Base-by-base conservation (phyloP, 768 basidiomycete species). In the Dentipellis fragilis region DNA sequence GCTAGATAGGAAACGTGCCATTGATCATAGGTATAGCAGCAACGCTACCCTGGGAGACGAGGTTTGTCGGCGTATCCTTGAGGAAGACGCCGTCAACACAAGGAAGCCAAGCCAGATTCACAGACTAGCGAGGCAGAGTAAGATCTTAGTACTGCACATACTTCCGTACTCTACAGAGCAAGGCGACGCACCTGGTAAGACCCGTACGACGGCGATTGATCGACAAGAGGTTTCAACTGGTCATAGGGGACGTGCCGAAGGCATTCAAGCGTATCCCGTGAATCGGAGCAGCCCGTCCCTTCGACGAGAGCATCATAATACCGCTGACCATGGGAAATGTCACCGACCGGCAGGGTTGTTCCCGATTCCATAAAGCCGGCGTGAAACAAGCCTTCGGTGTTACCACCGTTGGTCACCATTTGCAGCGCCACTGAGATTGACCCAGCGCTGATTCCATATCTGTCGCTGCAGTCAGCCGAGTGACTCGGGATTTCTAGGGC, bases 391-490 rank as follows among this genome's bases (percentile, higher is more conserved):
- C 51, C 51, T 29, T 36, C 51, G 7, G 51, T 51, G 23, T 51
- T 29, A 34, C 37, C 51, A 35, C 51, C 51, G 8, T 51, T 51
- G n/a, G 36, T 51, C 29, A 51, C 11, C n/a, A 51, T 16, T 5
- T 51, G 51, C 37, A 38, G n/a, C 2, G 29, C 51, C 14, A 51
- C 36, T n/a, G 51, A 51, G 14, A 51, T 51, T 1, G 51, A 17
- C n/a, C 83, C 83, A 0, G 82, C 80, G 9, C 74, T 76, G 64
- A 81, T 73, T 14, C 83, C 83, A 12, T 52, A 37, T 54, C 23
- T 16, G 72, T 73, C 69, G 2, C 71, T 72, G 72, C 73, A 73
- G 54, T 71, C 72, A 39, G 10, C 10, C 55, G 21, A 12, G 36
- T 21, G 45, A 10, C 16, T 9, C 19, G 3, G 9, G 47, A n/a